Evolutionary conservation across 345 rosid genomes (phyloP).

Genomic region (Boechera retrofracta): DNA sequence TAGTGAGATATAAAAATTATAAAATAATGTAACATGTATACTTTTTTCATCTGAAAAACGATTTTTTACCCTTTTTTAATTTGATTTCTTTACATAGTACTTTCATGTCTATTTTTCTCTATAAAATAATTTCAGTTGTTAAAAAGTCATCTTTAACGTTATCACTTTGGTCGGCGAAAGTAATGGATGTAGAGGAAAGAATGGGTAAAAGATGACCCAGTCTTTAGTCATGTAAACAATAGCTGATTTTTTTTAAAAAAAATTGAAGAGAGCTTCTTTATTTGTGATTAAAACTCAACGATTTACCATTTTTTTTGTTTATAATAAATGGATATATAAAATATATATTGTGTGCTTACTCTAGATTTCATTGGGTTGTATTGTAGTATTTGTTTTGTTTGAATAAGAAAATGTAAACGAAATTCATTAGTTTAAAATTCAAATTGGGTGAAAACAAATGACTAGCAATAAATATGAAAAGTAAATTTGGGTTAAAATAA

Average conservation of each 20-base stretch:
- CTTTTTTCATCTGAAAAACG: neutral
- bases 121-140: neutral
- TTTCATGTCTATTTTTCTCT: neutral
- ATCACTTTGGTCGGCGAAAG: neutral
- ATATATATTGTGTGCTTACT: neutral
- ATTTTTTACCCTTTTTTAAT: neutral
- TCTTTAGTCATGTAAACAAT: conserved; percentile 9
- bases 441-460: too few species aligned
- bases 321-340: too few species aligned
- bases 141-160: neutral
- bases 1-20: too few species aligned
- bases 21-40: neutral
- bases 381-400: neutral
- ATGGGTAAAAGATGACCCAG: conserved; percentile 11
- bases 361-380: neutral
- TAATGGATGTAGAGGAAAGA: neutral
- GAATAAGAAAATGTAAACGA: neutral
- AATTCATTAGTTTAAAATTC: neutral
- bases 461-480: neutral
- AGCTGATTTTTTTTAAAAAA: neutral
- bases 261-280: neutral
- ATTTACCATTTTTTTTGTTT: too few species aligned
- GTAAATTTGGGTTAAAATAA: neutral
- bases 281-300: neutral
- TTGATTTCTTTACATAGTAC: neutral